A percentile compares a stretch with the other conserved stretches of the same genome.
Conservation (phyloP, 148 eudicot species). For the Silene uniflora region DNA sequence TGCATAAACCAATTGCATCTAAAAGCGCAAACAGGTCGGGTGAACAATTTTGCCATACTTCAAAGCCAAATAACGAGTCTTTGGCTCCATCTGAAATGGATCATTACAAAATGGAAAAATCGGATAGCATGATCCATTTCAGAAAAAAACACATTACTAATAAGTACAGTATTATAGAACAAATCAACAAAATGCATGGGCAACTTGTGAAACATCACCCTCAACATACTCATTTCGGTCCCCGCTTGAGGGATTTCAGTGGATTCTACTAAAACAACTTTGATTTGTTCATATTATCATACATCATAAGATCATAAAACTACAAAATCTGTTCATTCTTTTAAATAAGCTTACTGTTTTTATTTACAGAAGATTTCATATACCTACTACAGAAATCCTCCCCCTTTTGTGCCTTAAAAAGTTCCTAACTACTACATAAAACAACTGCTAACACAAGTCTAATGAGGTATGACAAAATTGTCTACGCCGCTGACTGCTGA, state of each 20-base stretch:
- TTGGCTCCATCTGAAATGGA: background rate
- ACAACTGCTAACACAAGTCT: conserved; percentile 9
- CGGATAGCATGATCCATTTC: conserved; percentile 3
- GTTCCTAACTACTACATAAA: conserved; percentile 4
- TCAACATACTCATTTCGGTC: conserved; percentile 4
- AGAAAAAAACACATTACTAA: background rate
- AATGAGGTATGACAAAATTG: background rate
- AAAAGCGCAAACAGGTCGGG: too few species aligned
- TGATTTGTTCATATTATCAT: conserved; percentile 2
- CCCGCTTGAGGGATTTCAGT: conserved; percentile 5
- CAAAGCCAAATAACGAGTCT: too few species aligned
- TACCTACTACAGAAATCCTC: background rate
- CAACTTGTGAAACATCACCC: conserved; percentile 13
- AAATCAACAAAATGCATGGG: background rate
- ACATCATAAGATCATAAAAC: background rate
- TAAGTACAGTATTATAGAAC: background rate
- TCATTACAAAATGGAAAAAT: background rate
- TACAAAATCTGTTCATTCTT: background rate
- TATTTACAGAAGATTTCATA: background rate
- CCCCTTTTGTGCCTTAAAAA: background rate
- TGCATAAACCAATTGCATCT: too few species aligned
- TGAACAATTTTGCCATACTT: too few species aligned
- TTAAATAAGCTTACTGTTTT: background rate
- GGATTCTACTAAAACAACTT: background rate
- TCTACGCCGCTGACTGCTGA: conserved; percentile 8